These are phyloP conservation scores for Sporothrix phasma DNA, from an alignment of 2,329 filamentous ascomycete genomes.

Conservation along the genomic window DNA sequence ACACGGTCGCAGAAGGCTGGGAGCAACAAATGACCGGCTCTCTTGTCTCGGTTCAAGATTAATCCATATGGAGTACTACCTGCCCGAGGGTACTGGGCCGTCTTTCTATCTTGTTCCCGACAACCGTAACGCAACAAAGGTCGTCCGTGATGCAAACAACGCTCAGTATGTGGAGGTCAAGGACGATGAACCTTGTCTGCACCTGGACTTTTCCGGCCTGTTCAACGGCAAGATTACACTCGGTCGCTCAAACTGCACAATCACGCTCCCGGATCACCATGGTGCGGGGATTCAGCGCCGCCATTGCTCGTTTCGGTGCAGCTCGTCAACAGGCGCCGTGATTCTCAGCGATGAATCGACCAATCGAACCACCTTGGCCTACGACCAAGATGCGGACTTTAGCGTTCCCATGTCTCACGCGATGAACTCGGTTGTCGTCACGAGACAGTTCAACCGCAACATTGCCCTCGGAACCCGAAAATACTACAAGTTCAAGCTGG, in stretches of 20 bases:
- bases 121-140: background rate
- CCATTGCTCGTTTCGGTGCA: constrained; percentile 22
- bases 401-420: constrained; percentile 19
- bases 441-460: constrained; percentile 21
- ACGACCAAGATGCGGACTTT: constrained; percentile 15
- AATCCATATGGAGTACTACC: background rate
- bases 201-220: constrained; percentile 16
- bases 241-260: constrained; percentile 18
- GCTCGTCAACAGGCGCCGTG: constrained; percentile 22
- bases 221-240: constrained; percentile 15
- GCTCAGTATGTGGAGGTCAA: background rate
- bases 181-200: background rate
- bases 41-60: no score
- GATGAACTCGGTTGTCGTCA: constrained; percentile 21
- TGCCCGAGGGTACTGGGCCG: background rate
- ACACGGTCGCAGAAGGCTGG: no score
- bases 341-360: constrained; percentile 22
- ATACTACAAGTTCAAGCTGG: constrained; percentile 23
- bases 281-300: constrained; percentile 19
- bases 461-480: constrained; percentile 21
- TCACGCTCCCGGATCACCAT: constrained; percentile 20
- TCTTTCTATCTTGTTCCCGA: constrained; percentile 9
- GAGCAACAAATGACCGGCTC: no score
- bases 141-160: background rate
- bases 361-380: constrained; percentile 19